Base-by-base conservation (phyloP, 2,329 filamentous ascomycete genomes). In the Calonectria crousiana region DNA sequence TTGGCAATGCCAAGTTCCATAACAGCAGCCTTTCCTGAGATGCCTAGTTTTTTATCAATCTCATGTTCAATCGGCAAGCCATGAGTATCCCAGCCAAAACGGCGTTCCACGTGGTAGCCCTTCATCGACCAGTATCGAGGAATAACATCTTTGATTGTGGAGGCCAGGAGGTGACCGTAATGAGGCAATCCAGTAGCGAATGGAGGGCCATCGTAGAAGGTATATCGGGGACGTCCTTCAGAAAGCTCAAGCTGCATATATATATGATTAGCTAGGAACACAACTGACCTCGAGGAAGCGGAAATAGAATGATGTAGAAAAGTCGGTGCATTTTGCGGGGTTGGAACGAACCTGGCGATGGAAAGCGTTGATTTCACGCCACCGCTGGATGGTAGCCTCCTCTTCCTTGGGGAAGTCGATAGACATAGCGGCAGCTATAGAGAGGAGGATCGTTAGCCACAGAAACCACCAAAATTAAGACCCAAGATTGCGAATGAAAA, bases 81-180 rank as follows among this genome's bases (percentile, higher is more conserved):
- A 83, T 98, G 96, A 2, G 96, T 93, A 75, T 98, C 96, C 96
- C 96, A 98, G 68, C 96, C 96, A 79, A 98, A 98, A 73, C 96
- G 91, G 77, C 96, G 92, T 87, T 97, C 95, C 67, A 98, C 96
- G 87, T 98, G 94, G 83, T 93, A 95, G 20, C 96, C 96, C 84
- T 97, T 97, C 96, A 98, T 98, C 67, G 95, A 95, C 95, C 96
- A 98, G 85, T 98, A 98, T 79, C 96, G 90, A 11, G 96, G 95
- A 78, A 98, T 98, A 74, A 98, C 97, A 84, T 98, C 96, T 86
- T 98, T 98, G 87, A 98, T 98, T 65, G 96, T 98, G 26, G 95
- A 98, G 47, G 96, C 94, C 78, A 98, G 89, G 68, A 98, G 87
- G 85, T 98, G 95, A 75, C 90, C 90, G 74, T 90, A 93, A 79